Percentiles rank a stretch among this genome's conserved stretches.
These are phyloP conservation scores for Ganoderma boninense DNA, from an alignment of 1,284 basidiomycete genomes.

Conservation along the genomic window DNA sequence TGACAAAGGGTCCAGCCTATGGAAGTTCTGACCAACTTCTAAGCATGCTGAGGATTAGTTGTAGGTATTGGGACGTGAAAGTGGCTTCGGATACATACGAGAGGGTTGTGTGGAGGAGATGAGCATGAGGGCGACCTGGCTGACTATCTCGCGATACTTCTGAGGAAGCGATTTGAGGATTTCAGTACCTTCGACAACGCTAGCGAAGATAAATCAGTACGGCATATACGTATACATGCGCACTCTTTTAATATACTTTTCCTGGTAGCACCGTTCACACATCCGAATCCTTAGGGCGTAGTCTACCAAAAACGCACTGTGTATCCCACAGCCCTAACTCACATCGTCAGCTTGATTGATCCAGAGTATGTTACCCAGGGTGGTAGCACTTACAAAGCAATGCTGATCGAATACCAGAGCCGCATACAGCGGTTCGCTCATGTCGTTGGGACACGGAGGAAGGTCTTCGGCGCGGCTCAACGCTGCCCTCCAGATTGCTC, in stretches of 20 bases:
- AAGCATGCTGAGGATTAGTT: no score
- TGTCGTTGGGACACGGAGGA: not conserved
- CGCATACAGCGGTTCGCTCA: constrained; percentile 32
- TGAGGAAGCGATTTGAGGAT: not conserved
- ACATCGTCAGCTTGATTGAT: no score
- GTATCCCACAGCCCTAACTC: not conserved
- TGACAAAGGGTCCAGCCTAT: not conserved
- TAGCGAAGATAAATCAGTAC: no score
- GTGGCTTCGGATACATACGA: not conserved
- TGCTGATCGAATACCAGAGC: constrained; percentile 31
- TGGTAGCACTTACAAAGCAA: not conserved
- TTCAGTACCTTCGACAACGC: not conserved
- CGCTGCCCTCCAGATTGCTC: not conserved
- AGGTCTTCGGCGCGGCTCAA: not conserved
- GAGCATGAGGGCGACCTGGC: not conserved
- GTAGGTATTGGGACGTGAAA: no score
- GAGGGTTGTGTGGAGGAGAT: not conserved
- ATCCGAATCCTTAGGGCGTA: not conserved
- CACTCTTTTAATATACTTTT: not conserved
- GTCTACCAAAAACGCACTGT: not conserved
- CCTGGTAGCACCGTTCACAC: not conserved
- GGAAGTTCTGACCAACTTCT: not conserved
- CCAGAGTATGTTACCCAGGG: no score
- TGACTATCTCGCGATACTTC: not conserved
- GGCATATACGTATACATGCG: no score